Percentiles rank a stretch among this genome's conserved stretches.
Conservation (phyloP, 1,284 basidiomycete genomes). For the Cutaneotrichosporon cyanovorans region DNA sequence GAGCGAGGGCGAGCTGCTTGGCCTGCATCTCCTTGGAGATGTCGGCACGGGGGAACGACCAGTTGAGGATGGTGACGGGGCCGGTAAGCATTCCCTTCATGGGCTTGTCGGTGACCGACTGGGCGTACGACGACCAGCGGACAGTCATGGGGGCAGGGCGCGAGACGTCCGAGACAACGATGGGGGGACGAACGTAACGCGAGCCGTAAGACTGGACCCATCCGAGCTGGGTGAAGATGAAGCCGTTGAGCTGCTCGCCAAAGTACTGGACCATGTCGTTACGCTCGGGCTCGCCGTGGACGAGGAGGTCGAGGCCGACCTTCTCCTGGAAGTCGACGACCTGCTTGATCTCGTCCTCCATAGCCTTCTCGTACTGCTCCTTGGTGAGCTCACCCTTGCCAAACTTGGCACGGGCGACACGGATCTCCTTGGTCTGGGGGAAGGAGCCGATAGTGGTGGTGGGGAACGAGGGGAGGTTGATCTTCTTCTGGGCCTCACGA, state of each 20-base stretch:
- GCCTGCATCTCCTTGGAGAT: constrained; percentile 94
- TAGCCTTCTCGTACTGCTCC: constrained; percentile 92
- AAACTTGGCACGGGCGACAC: constrained; percentile 87
- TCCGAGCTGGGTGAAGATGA: constrained; percentile 78
- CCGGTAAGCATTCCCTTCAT: constrained; percentile 99
- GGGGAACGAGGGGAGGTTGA: constrained; percentile 93
- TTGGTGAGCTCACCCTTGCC: constrained; percentile 84
- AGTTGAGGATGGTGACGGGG: constrained; percentile 96
- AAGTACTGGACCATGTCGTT: constrained; percentile 99
- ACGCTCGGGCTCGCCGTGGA: constrained; percentile 98
- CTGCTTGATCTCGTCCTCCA: constrained; percentile 92
- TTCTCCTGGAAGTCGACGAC: constrained; percentile 97
- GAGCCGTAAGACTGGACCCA: constrained; percentile 91
- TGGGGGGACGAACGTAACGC: constrained; percentile 97
- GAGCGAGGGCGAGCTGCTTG: constrained; percentile 95
- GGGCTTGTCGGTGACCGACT: constrained; percentile 77
- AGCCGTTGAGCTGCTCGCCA: constrained; percentile 90
- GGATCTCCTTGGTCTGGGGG: constrained; percentile 99
- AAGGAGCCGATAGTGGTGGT: constrained; percentile 99
- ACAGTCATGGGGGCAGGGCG: constrained; percentile 92
- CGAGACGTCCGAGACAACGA: constrained; percentile 97
- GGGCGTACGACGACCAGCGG: constrained; percentile 93
- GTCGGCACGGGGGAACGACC: constrained; percentile 99
- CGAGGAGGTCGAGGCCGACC: constrained; percentile 91
- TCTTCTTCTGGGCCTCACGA: constrained; percentile 80